Evolutionary conservation across 164 flowering plant species (phyloP), one percentile per base, ranked within the genome.

Genomic region (Tinospora cordifolia): DNA sequence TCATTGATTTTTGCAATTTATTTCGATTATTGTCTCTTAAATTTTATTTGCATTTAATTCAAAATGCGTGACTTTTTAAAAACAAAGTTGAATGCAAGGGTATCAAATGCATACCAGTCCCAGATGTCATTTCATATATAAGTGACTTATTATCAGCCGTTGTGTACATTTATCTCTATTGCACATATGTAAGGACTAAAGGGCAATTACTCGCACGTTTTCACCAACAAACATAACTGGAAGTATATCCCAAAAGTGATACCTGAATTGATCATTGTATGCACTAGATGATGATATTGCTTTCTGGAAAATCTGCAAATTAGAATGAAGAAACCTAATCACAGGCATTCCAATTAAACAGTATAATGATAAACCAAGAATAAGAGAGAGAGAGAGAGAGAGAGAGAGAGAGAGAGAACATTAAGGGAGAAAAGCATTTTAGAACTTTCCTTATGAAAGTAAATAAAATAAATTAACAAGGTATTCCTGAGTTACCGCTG

Each of bases 231-330:
- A 51, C 19, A 0, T 51, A 51, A 51, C 21, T 11, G 2, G 19
- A 51, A n/a, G n/a, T n/a, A 54, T 8, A 54, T 5, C n/a, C 60
- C 0, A 14, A 44, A 44, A 44, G 6, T 8, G 63, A 65, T 81
- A 92, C 97, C 90, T 86, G 84, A 92, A 94, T 59, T 94, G 99
- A 10, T 88, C 94, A 79, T 92, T 91, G 82, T 94, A 92, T 38
- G 97, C 98, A 82, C 82, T 81, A 62, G 99, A 94, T 25, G 99
- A 79, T 57, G 99, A 94, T 76, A 92, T 94, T 40, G 99, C 99
- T 71, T 94, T 92, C 84, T 94, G 98, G 86, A 94, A 92, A 68
- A 94, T 94, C 99, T 94, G 97, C 80, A 87, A 30, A 47, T 27
- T 71, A 8, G 58, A 12, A 12, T 65, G 19, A 75, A 54, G n/a